Conservation (phyloP, 2,329 filamentous ascomycete genomes). For the Alternaria infectoria region DNA sequence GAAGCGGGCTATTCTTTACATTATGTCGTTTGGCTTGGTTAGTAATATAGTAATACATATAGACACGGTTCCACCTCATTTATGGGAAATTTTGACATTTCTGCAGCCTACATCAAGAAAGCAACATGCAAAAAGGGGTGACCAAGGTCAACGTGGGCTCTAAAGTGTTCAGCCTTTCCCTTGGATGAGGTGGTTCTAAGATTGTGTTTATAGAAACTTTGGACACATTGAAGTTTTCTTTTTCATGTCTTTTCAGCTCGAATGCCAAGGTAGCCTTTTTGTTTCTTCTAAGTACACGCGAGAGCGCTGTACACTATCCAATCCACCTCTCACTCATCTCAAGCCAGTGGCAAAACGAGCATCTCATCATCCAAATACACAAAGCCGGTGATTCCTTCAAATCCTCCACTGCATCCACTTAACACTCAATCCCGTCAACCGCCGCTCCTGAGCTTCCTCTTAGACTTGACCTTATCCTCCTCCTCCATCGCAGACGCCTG, state of each 20-base stretch:
- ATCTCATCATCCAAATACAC: background rate
- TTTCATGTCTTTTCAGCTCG: no score
- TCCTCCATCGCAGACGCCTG: background rate
- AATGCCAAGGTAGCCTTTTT: background rate
- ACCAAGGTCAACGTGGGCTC: background rate
- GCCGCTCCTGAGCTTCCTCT: background rate
- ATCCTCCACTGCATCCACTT: background rate
- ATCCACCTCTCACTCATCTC: background rate
- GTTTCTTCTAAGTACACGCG: background rate
- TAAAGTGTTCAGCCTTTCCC: background rate
- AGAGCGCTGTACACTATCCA: background rate
- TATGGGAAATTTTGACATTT: fast-evolving
- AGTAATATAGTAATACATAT: background rate
- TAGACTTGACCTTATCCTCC: background rate
- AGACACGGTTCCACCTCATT: background rate
- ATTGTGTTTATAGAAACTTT: background rate
- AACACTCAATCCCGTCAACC: background rate
- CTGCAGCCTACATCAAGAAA: background rate
- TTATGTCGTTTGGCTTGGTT: background rate
- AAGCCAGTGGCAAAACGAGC: background rate
- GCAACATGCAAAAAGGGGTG: background rate
- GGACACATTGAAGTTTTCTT: no score
- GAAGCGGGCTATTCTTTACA: background rate
- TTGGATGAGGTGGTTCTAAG: background rate
- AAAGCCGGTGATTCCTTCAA: fast-evolving